Conservation (phyloP, 768 basidiomycete genomes). For the Rossbeevera mucosa region DNA sequence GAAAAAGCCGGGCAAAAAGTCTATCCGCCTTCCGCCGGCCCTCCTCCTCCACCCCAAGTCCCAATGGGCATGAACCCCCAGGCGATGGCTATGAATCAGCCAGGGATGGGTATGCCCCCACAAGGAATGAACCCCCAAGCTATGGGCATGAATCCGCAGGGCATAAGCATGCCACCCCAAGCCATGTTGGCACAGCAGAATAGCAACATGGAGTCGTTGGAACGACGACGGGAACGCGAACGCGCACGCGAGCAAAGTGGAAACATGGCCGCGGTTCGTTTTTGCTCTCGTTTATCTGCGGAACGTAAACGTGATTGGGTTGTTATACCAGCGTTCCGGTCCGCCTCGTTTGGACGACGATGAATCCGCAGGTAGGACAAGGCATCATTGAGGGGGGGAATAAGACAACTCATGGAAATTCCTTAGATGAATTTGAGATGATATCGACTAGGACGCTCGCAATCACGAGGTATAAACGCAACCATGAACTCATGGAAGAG, state of each 20-base stretch:
- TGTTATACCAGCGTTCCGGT: constrained; percentile 27
- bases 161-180: constrained; percentile 37
- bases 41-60: constrained; percentile 30
- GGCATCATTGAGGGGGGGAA: neutral
- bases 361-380: constrained; percentile 55
- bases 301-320: neutral
- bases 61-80: constrained; percentile 26
- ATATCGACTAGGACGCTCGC: constrained; percentile 73
- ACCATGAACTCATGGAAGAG: constrained; percentile 82
- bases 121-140: constrained; percentile 25
- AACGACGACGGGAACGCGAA: constrained; percentile 59
- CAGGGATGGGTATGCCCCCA: constrained; percentile 22
- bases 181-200: constrained; percentile 74
- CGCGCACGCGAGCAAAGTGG: constrained; percentile 45
- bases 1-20: constrained; percentile 72
- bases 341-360: constrained; percentile 47
- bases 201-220: constrained; percentile 64
- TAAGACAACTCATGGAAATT: neutral
- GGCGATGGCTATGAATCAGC: constrained; percentile 22
- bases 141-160: constrained; percentile 22
- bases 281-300: neutral
- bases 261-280: constrained; percentile 39
- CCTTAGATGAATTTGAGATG: constrained; percentile 59
- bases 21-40: constrained; percentile 31
- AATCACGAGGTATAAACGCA: constrained; percentile 66